phyloP scores from a whole-genome alignment of 2,329 filamentous ascomycete genomes.

The Hypocreales sp. region DNA sequence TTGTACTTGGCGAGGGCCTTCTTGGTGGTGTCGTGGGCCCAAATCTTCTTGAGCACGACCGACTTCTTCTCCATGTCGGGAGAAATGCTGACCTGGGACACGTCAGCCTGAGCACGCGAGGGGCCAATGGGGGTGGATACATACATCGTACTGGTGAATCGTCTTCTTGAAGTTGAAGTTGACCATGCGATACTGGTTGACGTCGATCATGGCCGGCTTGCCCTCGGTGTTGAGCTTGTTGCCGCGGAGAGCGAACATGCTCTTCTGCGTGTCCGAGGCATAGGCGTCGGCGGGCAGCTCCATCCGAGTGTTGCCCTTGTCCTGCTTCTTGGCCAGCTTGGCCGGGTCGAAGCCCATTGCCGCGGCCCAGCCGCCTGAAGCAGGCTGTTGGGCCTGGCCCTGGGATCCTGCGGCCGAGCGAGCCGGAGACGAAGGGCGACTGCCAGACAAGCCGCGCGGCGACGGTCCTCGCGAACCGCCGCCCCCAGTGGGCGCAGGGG shows the following conservation, averaged over 20 bases:
- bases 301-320: slow-evolving; percentile 29
- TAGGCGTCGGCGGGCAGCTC: slow-evolving; percentile 46
- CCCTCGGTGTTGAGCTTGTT: slow-evolving; percentile 40
- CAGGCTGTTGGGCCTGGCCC: slow-evolving; percentile 4
- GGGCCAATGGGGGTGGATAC: slow-evolving; percentile 16
- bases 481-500: slow-evolving; percentile 7
- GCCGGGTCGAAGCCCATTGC: slow-evolving; percentile 29
- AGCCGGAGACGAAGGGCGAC: too few species aligned
- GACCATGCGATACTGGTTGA: slow-evolving; percentile 65
- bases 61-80: slow-evolving; percentile 44
- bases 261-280: slow-evolving; percentile 16
- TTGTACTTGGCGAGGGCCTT: slow-evolving; percentile 30
- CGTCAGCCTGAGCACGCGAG: slow-evolving; percentile 3
- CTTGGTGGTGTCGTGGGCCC: slow-evolving; percentile 50
- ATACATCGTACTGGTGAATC: slow-evolving; percentile 76
- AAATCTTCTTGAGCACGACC: slow-evolving; percentile 59
- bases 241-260: slow-evolving; percentile 16
- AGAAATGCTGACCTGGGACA: slow-evolving; percentile 45
- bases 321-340: slow-evolving; percentile 10
- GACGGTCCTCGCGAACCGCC: too few species aligned
- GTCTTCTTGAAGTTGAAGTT: slow-evolving; percentile 38
- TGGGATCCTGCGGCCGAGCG: slow-evolving; percentile 5
- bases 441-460: too few species aligned
- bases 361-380: slow-evolving; percentile 10
- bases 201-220: slow-evolving; percentile 32